Base-by-base conservation (phyloP, 148 eudicot species). In the Silene conica region DNA sequence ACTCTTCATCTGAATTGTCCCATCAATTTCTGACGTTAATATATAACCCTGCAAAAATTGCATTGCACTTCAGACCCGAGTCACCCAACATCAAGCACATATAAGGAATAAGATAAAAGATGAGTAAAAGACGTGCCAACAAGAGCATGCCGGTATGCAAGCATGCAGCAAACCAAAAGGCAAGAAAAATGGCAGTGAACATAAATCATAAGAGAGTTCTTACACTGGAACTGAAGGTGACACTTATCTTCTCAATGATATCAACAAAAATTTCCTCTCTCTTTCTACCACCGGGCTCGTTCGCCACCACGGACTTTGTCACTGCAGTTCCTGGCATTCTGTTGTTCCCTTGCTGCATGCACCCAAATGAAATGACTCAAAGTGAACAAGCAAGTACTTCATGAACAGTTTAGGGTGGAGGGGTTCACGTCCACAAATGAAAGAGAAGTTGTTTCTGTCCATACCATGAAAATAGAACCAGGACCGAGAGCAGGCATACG, bases 301-400 rank as follows among this genome's bases (percentile, higher is more conserved):
- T 83, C 70, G 98, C 97, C 68, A 94, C 98, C 72, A 94, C 97
- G 73, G 97, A 94, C 73, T 94, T 94, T 56, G 98, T 91, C 70
- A 91, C 85, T 68, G 98, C 98, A 72, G 97, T 94, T 81, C 98
- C 98, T 58, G 97, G 98, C 98, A 91, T 91, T 85, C 98, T 83
- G 86, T 89, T 91, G 82, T 61, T 83, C 74, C 97, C 93, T 91
- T 94, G 97, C 97, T 94, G 91, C 84, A 85, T 64, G 14, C 69
- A 76, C 52, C 22, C 67, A 84, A 75, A 23, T 73, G 34, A 34
- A 50, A 66, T 38, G 59, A 76, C 70, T 65, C 61, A 69, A 67
- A 62, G 28, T 63, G 46, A 78, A 75, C 46, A 60, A 73, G n/a
- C 7, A 55, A 16, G 34, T 50, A 70, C 68, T 19, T 58, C 45